Percentiles rank a stretch among this genome's conserved stretches.
Evolutionary conservation across 169 alveolate genomes (phyloP).

Genomic region (Cryptosporidium meleagridis): DNA sequence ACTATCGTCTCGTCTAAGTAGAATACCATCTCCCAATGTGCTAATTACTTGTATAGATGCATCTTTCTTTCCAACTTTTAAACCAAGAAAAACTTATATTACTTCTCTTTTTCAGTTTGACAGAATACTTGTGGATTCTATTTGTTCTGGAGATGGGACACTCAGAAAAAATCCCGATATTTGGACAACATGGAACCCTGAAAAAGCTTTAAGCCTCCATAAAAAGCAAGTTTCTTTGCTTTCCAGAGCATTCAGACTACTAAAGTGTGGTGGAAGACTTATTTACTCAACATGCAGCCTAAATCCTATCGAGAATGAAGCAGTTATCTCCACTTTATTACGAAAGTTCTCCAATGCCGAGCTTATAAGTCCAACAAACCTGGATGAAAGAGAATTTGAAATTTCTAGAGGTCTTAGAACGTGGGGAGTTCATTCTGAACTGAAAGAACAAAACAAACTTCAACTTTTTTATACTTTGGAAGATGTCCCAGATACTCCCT

Average conservation of each 20-base stretch:
- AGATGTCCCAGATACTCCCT: slow-evolving; percentile 79
- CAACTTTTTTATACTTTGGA: slow-evolving; percentile 77
- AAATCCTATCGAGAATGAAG: slow-evolving; percentile 97
- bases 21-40: slow-evolving; percentile 40
- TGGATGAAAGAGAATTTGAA: slow-evolving; percentile 79
- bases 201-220: slow-evolving; percentile 92
- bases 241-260: slow-evolving; percentile 88
- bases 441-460: slow-evolving; percentile 50
- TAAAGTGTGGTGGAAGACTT: slow-evolving; percentile 87
- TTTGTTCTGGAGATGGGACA: slow-evolving; percentile 98
- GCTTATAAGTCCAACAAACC: slow-evolving; percentile 86
- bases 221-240: slow-evolving; percentile 89
- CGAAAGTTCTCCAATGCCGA: slow-evolving; percentile 81
- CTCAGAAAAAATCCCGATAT: slow-evolving; percentile 92
- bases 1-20: slow-evolving; percentile 9
- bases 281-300: slow-evolving; percentile 96
- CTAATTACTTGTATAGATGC: slow-evolving; percentile 58
- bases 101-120: slow-evolving; percentile 84
- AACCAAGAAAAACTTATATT: slow-evolving; percentile 69
- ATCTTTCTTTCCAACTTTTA: slow-evolving; percentile 77
- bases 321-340: slow-evolving; percentile 86
- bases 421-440: slow-evolving; percentile 82
- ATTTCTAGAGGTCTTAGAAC: slow-evolving; percentile 80
- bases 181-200: slow-evolving; percentile 94
- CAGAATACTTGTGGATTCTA: slow-evolving; percentile 94